phyloP scores from a whole-genome alignment of 495 filamentous ascomycete species.

The Aspergillus asperescens region DNA sequence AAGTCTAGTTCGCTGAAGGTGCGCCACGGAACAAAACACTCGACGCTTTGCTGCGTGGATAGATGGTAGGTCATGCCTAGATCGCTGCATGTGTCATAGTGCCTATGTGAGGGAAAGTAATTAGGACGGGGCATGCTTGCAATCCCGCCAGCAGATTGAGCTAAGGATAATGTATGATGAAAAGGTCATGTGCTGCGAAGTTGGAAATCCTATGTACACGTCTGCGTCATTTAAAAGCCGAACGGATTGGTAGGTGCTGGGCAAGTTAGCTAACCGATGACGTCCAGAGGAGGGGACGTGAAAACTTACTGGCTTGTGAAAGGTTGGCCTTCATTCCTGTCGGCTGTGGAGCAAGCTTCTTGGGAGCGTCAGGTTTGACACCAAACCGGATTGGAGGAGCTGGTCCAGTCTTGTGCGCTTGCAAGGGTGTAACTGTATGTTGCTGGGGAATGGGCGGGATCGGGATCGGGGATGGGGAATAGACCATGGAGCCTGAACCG shows the following conservation, averaged over 20 bases:
- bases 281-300: constrained; percentile 3
- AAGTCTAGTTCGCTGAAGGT: constrained; percentile 24
- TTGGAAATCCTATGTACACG: constrained; percentile 22
- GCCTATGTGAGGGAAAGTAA: constrained; percentile 8
- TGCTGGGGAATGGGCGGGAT: constrained; percentile 46
- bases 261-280: constrained; percentile 18
- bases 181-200: constrained; percentile 23
- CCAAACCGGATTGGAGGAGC: constrained; percentile 87
- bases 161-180: constrained; percentile 19
- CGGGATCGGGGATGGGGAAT: constrained; percentile 33
- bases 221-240: constrained; percentile 58
- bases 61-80: constrained; percentile 12
- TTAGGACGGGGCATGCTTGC: constrained; percentile 12
- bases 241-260: constrained; percentile 88
- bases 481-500: constrained; percentile 47
- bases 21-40: constrained; percentile 12
- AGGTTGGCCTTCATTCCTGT: constrained; percentile 89
- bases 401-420: constrained; percentile 91
- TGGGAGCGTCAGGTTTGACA: constrained; percentile 56
- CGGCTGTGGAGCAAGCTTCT: constrained; percentile 80
- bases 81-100: constrained; percentile 18
- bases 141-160: constrained; percentile 17
- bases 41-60: constrained; percentile 8
- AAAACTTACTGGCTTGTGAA: constrained; percentile 86
- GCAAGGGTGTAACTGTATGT: constrained; percentile 53